phyloP scores from a whole-genome alignment of 306 rosid species.

The Carpinus viminea region DNA sequence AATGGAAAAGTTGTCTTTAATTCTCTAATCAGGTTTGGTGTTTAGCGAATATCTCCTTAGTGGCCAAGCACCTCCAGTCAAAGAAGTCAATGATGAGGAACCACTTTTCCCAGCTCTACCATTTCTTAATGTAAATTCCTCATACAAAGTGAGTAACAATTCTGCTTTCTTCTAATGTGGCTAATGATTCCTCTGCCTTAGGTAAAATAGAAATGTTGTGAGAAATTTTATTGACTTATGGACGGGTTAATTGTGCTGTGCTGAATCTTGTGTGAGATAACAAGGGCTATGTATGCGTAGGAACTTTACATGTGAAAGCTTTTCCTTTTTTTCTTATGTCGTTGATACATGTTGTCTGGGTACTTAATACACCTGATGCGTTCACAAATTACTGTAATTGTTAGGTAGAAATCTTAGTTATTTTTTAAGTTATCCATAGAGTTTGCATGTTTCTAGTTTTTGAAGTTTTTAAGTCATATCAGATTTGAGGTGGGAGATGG shows the following conservation, averaged over 20 bases:
- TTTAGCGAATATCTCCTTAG: constrained; percentile 89
- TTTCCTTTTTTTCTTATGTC: background rate
- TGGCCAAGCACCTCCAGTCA: constrained; percentile 84
- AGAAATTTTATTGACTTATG: background rate
- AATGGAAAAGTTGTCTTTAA: constrained; percentile 1
- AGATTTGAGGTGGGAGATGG: too few species aligned
- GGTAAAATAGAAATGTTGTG: background rate
- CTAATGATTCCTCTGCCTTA: background rate
- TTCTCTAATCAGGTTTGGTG: constrained; percentile 72
- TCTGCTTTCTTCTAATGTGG: constrained; percentile 19
- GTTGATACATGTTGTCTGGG: background rate
- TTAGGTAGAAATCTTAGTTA: background rate
- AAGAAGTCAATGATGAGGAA: constrained; percentile 86
- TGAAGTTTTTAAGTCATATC: too few species aligned
- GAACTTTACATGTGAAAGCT: background rate
- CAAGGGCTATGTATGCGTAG: background rate
- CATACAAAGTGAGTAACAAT: constrained; percentile 54
- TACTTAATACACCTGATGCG: background rate
- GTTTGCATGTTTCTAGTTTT: too few species aligned
- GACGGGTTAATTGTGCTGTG: background rate
- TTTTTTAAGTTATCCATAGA: too few species aligned
- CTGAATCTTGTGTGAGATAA: background rate
- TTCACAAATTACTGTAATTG: background rate
- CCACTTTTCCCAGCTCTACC: constrained; percentile 88
- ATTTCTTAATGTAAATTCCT: constrained; percentile 49